These are phyloP conservation scores for Suillus tomentosus DNA, from an alignment of 768 basidiomycete genomes.

Conservation along the genomic window DNA sequence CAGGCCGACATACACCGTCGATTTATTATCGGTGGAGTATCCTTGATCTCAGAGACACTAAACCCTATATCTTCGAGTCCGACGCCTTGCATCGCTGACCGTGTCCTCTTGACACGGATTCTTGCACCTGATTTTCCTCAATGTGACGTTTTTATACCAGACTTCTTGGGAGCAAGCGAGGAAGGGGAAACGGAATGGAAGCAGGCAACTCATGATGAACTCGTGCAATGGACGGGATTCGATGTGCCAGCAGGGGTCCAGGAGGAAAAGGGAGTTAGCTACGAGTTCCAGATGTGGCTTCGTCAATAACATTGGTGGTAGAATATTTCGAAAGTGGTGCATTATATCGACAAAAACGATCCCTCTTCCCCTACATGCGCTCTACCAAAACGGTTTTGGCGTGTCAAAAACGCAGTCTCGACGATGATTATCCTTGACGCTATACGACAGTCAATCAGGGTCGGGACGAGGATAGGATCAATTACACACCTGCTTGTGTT, in stretches of 20 bases:
- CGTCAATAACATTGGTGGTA: constrained; percentile 31
- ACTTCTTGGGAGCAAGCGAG: constrained; percentile 49
- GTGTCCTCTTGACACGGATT: constrained; percentile 87
- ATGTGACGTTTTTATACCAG: constrained; percentile 88
- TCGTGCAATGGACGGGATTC: constrained; percentile 74
- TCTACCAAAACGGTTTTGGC: neutral
- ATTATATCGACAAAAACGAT: constrained; percentile 4
- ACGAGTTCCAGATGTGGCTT: constrained; percentile 97
- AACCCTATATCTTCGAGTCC: constrained; percentile 30
- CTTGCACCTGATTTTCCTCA: constrained; percentile 70
- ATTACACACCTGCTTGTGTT: constrained; percentile 88
- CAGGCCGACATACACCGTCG: constrained; percentile 47
- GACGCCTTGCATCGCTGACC: constrained; percentile 57
- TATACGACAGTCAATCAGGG: constrained; percentile 31
- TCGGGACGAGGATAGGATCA: neutral
- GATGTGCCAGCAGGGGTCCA: constrained; percentile 75
- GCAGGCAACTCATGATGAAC: constrained; percentile 57
- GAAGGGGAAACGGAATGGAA: constrained; percentile 48
- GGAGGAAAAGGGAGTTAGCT: constrained; percentile 80
- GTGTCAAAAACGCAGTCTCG: neutral
- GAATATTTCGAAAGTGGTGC: neutral
- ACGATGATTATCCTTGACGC: constrained; percentile 61
- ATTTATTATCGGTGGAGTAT: constrained; percentile 94
- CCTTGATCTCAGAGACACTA: constrained; percentile 75
- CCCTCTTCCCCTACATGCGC: constrained; percentile 10